Conservation (phyloP, 352 stramenopile species). For the Pelagophyceae sp. region DNA sequence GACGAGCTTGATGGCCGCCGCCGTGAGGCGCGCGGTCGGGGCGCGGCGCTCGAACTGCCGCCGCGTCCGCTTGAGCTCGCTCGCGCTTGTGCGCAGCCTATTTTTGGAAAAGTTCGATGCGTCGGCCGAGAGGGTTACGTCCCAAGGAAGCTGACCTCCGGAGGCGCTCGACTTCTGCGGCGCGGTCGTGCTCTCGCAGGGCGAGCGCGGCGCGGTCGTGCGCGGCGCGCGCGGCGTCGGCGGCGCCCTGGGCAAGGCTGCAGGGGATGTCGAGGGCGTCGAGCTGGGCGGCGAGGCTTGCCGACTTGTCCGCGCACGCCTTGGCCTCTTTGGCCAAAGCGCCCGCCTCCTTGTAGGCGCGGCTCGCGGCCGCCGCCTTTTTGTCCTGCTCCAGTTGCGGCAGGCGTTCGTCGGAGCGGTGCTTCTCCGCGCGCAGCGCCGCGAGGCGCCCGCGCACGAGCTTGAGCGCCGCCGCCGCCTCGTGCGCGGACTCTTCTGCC, state of each 20-base stretch:
- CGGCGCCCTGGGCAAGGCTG: not conserved
- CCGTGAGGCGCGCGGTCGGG: not conserved
- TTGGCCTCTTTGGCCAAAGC: constrained; percentile 15
- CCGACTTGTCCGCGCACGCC: not conserved
- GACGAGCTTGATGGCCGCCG: not conserved
- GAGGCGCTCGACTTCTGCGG: not conserved
- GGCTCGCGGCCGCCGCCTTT: not conserved
- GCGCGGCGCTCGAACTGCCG: not conserved
- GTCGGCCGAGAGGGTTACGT: too few relatives aligned
- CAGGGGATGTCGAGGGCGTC: not conserved
- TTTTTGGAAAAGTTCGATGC: too few relatives aligned
- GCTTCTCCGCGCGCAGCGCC: not conserved
- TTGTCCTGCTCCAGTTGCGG: not conserved
- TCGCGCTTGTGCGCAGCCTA: not conserved
- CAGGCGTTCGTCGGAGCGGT: not conserved
- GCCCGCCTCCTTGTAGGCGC: constrained; percentile 18
- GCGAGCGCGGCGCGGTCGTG: not conserved
- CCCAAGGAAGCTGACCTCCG: too few relatives aligned
- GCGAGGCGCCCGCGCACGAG: not conserved
- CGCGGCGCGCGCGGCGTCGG: not conserved
- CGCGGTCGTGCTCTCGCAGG: not conserved
- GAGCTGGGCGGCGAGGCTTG: not conserved
- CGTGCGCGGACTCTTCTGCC: not conserved
- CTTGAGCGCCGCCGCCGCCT: not conserved
- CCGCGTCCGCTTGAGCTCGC: not conserved